Conservation (phyloP, 1,284 basidiomycete genomes). For the Trichosporon asahii region DNA sequence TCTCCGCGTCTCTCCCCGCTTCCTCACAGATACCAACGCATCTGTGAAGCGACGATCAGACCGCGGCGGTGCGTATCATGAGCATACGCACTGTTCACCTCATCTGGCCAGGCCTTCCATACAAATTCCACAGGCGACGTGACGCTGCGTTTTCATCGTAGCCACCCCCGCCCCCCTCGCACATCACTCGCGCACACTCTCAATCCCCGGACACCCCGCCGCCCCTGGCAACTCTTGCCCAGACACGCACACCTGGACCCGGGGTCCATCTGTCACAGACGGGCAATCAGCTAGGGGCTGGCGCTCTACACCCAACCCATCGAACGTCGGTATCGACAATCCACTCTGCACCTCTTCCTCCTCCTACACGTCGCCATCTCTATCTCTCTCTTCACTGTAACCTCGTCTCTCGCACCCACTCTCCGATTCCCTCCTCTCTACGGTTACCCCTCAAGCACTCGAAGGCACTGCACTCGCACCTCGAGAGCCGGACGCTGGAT, state of each 20-base stretch:
- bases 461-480: neutral
- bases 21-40: neutral
- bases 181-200: neutral
- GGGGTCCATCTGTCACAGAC: neutral
- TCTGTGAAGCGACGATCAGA: neutral
- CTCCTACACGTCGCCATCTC: neutral
- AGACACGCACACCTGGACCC: neutral
- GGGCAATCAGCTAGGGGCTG: neutral
- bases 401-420: neutral
- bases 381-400: neutral
- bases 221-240: neutral
- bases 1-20: neutral
- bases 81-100: neutral
- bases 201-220: neutral
- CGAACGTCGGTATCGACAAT: neutral
- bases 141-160: neutral
- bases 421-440: neutral
- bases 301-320: neutral
- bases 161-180: neutral
- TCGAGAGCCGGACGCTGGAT: neutral
- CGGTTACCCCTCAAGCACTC: neutral
- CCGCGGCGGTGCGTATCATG: neutral
- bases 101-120: constrained; percentile 1
- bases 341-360: neutral
- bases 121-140: neutral